Conservation (phyloP, 352 stramenopile species). For the Pythium sukuiense region DNA sequence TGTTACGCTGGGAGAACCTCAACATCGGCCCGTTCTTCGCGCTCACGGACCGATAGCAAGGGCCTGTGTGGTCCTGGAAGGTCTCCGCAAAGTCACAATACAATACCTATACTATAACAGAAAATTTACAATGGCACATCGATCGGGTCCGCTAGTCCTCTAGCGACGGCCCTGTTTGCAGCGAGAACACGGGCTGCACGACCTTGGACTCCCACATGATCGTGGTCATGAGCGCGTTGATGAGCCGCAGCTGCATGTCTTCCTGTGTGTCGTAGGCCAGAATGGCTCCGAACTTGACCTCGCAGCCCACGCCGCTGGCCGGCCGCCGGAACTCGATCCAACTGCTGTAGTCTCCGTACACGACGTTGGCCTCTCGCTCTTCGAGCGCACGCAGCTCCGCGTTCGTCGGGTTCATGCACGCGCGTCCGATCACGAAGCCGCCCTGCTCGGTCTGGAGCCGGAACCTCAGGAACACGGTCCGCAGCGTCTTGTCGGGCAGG, state of each 20-base stretch:
- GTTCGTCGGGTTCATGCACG: conserved; percentile 53
- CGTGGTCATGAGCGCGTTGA: conserved; percentile 29
- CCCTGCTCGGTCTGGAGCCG: conserved; percentile 34
- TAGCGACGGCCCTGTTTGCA: conserved; percentile 14
- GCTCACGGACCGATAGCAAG: conserved; percentile 12
- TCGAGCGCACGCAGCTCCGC: conserved; percentile 33
- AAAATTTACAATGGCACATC: not conserved
- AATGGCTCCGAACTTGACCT: conserved; percentile 63
- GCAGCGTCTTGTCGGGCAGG: conserved; percentile 31
- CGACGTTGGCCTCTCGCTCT: conserved; percentile 23
- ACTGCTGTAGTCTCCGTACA: conserved; percentile 36
- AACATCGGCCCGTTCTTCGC: conserved; percentile 27
- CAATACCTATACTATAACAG: conserved; percentile 1
- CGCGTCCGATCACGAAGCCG: conserved; percentile 55
- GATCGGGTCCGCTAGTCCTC: not conserved
- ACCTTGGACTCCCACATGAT: conserved; percentile 58
- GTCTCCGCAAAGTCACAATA: too few species aligned
- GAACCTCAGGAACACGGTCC: conserved; percentile 38
- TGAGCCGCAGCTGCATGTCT: conserved; percentile 30
- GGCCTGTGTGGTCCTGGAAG: too few species aligned
- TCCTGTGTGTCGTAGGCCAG: conserved; percentile 65
- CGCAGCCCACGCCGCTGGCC: conserved; percentile 35
- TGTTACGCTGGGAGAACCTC: conserved; percentile 31
- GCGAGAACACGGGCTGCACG: conserved; percentile 36
- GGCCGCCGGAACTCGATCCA: conserved; percentile 46